Percentiles rank a stretch among this genome's conserved stretches.
Evolutionary conservation across 345 rosid species (phyloP).

Genomic region (Acer yangbiense): DNA sequence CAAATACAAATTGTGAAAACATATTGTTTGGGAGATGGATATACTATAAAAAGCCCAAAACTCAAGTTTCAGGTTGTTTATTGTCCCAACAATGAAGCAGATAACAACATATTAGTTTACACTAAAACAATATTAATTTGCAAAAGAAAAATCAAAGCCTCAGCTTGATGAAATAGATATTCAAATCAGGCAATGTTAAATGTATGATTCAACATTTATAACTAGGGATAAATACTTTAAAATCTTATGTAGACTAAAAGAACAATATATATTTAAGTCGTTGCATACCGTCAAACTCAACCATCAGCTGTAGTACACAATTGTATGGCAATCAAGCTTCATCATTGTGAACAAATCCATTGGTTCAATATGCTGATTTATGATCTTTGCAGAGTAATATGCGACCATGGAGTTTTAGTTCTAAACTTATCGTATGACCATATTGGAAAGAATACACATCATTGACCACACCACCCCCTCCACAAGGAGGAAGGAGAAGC

Average conservation of each 20-base stretch:
- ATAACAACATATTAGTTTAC: neutral
- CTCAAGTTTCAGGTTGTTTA: neutral
- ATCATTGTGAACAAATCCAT: neutral
- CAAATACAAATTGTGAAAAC: neutral
- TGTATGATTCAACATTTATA: neutral
- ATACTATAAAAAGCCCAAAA: neutral
- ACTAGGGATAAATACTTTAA: neutral
- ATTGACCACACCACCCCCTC: slow-evolving; percentile 47
- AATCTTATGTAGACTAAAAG: neutral
- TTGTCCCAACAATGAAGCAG: neutral
- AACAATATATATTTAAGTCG: neutral
- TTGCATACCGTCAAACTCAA: neutral
- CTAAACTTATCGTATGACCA: neutral
- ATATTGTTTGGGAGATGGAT: neutral
- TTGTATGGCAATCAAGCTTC: neutral
- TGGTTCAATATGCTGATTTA: neutral
- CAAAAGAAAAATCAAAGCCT: neutral
- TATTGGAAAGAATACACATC: slow-evolving; percentile 14
- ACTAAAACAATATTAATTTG: too few relatives aligned
- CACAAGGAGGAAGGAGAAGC: slow-evolving; percentile 48
- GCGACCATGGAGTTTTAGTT: neutral
- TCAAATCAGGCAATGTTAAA: neutral
- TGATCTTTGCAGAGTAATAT: neutral
- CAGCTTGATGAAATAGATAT: neutral
- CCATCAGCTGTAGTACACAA: neutral